These are phyloP conservation scores for apple (Malus domestica) DNA, from an alignment of 306 rosid genomes.

Conservation along the genomic window ASM211411v1 NC_041804.1:23432001-23432500, in stretches of 20 bases:
- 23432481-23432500: too few relatives aligned
- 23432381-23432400: too few relatives aligned
- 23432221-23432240: background rate
- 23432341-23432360: too few relatives aligned
- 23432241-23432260: background rate
- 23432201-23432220: background rate
- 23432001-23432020: slow-evolving; percentile 11
- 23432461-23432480: background rate
- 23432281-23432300: too few relatives aligned
- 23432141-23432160: background rate
- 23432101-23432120: background rate
- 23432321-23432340: too few relatives aligned
- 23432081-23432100: background rate
- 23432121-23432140: slow-evolving; percentile 10
- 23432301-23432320: too few relatives aligned
- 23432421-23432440: too few relatives aligned
- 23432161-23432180: background rate
- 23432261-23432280: background rate
- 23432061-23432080: slow-evolving; percentile 12
- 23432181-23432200: background rate
- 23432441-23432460: too few relatives aligned
- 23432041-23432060: slow-evolving; percentile 4
- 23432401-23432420: too few relatives aligned
- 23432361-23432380: too few relatives aligned
- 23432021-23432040: slow-evolving; percentile 7